Conservation (phyloP, 192 early-diverging fungal species). For the Gryganskiella cystojenkinii region DNA sequence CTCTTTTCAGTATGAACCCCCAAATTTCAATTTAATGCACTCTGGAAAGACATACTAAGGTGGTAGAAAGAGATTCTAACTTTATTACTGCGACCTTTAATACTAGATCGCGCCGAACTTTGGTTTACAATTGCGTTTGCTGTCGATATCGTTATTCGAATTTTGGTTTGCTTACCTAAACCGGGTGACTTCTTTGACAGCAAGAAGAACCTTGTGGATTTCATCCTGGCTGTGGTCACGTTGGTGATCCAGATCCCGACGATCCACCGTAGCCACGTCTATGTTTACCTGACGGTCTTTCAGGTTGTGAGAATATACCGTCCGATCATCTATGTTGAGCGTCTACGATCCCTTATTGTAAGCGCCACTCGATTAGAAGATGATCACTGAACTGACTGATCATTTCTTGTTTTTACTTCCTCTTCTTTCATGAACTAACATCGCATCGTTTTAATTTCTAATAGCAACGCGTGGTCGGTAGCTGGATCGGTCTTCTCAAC, state of each 20-base stretch:
- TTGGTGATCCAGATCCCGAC: constrained; percentile 63
- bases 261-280: constrained; percentile 52
- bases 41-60: no score
- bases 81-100: background rate
- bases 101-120: constrained; percentile 54
- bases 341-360: constrained; percentile 60
- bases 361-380: background rate
- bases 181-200: constrained; percentile 55
- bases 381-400: background rate
- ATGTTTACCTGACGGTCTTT: constrained; percentile 64
- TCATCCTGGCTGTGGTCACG: constrained; percentile 57
- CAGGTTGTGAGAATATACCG: constrained; percentile 64
- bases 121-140: constrained; percentile 61
- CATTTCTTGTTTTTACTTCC: no score
- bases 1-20: constrained; percentile 46
- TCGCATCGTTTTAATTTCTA: constrained; percentile 1
- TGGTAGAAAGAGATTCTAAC: no score
- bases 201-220: constrained; percentile 57
- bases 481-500: constrained; percentile 66
- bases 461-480: constrained; percentile 65
- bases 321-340: constrained; percentile 59
- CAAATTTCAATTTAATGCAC: constrained; percentile 25
- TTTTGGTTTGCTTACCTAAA: constrained; percentile 38
- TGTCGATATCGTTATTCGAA: constrained; percentile 59
- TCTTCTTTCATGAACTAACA: background rate